Evolutionary conservation across 306 rosid species (phyloP), one percentile per base, ranked within the genome.

Genomic region (Cucurbita moschata): DNA sequence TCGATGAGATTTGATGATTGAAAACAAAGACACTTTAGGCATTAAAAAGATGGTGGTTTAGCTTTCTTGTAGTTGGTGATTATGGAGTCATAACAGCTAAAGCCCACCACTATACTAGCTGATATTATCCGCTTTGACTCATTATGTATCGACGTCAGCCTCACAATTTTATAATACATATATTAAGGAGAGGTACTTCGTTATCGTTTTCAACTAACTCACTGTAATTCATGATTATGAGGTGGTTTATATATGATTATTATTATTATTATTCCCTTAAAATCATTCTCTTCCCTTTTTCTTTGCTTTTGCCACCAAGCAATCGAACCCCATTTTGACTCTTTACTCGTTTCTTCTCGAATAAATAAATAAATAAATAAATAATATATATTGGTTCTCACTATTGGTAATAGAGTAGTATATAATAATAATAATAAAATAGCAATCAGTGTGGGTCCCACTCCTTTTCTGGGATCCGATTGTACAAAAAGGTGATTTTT

Each of bases 1-100:
- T 63, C 51, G 85, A 81, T 81, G 66, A 71, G 80, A 81, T 73
- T 63, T 79, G 23, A 63, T 59, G 79, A 81, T 84, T 73, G 72
- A 73, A 78, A 51, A 47, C 79, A 81, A 81, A 79, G 79, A 73
- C 67, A 68, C 85, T 84, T 84, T 84, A 46, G 80, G 55, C 65
- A 74, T 53, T 53, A 70, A 75, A 26, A 26, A 21, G 23, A 21
- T 1, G 30, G 30, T 26, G 30, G 3, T 26, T 26, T 26, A 26
- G 30, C 30, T 26, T 26, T 26, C 19, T 19, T 19, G 19, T 19
- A 19, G 19, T 19, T 19, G 0, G 19, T 19, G 19, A 26, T 26
- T 26, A 26, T 26, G 30, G 30, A 26, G 30, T 26, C 3, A 2
- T 26, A 26, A 26, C 30, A 26, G 0, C 3, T 2, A 3, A 26